Percentiles rank a stretch among this genome's conserved stretches.
Evolutionary conservation across 345 rosid genomes (phyloP).

Genomic region (Ailanthus altissimus): DNA sequence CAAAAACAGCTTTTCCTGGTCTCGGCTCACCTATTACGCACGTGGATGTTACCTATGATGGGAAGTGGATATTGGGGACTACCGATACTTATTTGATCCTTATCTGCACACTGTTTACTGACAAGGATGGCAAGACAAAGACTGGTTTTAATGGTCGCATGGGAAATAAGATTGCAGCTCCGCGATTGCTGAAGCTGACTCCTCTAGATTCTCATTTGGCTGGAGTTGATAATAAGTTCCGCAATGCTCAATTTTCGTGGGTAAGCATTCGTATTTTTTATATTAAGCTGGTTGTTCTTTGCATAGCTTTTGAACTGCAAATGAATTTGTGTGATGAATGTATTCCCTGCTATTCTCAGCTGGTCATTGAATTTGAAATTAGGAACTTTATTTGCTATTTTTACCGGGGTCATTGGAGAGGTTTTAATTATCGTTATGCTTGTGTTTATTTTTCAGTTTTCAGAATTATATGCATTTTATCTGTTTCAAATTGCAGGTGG

Average conservation of each 20-base stretch:
- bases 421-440: neutral
- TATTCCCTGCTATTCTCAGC: neutral
- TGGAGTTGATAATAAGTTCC: conserved; percentile 84
- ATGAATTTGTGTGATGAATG: neutral
- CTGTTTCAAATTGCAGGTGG: neutral
- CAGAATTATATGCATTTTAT: neutral
- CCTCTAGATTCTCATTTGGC: conserved; percentile 90
- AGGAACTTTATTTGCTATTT: neutral
- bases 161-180: conserved; percentile 98
- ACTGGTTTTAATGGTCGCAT: conserved; percentile 96
- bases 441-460: neutral
- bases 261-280: conserved; percentile 40
- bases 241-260: conserved; percentile 94
- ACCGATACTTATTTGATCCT: conserved; percentile 91
- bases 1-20: conserved; percentile 98
- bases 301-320: neutral
- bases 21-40: conserved; percentile 94
- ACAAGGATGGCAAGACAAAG: conserved; percentile 78
- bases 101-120: conserved; percentile 84
- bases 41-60: conserved; percentile 96
- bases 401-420: too few species aligned
- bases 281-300: conserved; percentile 1
- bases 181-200: conserved; percentile 83
- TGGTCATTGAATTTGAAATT: neutral
- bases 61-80: conserved; percentile 98